These are phyloP conservation scores for Fusarium buharicum DNA, from an alignment of 2,329 filamentous ascomycete species.

Conservation along the genomic window DNA sequence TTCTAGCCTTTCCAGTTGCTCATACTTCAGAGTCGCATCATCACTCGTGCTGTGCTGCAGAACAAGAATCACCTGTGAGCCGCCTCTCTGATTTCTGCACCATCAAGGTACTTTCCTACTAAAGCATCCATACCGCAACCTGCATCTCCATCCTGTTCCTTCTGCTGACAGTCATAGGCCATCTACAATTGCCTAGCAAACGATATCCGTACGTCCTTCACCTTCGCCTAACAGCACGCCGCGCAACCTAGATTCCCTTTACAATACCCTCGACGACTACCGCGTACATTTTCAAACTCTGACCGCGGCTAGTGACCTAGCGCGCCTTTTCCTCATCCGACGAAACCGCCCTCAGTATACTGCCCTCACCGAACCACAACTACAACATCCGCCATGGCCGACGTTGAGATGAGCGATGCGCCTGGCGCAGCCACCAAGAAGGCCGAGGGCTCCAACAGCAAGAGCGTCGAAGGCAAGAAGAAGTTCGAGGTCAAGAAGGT, in stretches of 20 bases:
- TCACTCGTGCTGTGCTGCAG: conserved; percentile 12
- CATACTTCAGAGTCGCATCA: conserved; percentile 34
- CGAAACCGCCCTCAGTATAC: background rate
- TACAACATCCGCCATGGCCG: conserved; percentile 72
- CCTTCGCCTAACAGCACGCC: conserved; percentile 9
- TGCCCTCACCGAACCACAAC: conserved; percentile 5
- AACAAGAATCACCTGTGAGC: conserved; percentile 17
- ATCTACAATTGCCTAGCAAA: conserved; percentile 5
- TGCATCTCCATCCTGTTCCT: background rate
- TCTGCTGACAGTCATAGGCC: conserved; percentile 19
- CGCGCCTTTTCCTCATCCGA: background rate
- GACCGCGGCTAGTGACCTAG: conserved; percentile 11
- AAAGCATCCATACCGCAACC: too few relatives aligned
- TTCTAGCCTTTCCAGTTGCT: conserved; percentile 14
- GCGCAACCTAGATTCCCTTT: background rate
- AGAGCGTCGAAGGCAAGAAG: conserved; percentile 79
- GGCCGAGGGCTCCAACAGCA: conserved; percentile 59
- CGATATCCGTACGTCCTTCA: conserved; percentile 30
- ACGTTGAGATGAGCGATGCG: conserved; percentile 96
- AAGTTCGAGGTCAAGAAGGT: conserved; percentile 99
- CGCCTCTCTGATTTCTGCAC: background rate
- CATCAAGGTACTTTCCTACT: conserved; percentile 33
- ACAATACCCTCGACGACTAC: background rate
- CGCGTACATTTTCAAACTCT: background rate
- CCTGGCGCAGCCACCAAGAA: conserved; percentile 67